phyloP scores from a whole-genome alignment of 2,329 filamentous ascomycete genomes.

The Whalleya microplaca region DNA sequence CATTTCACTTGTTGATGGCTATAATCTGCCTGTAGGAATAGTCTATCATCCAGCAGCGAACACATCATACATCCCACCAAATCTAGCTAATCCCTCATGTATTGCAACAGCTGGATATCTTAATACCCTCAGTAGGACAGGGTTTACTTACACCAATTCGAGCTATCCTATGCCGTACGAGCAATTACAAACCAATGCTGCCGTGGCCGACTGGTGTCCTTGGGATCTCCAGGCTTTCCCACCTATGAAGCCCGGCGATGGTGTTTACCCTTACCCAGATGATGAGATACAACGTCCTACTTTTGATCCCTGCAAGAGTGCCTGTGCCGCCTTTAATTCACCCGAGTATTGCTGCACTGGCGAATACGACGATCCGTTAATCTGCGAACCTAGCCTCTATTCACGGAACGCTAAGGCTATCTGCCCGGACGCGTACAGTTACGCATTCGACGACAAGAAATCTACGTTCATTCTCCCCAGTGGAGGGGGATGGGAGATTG shows the following conservation, averaged over 20 bases:
- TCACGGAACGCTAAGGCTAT: conserved; percentile 71
- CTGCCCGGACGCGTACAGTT: conserved; percentile 86
- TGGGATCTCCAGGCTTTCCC: conserved; percentile 74
- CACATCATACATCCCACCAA: conserved; percentile 70
- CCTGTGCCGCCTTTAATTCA: conserved; percentile 70
- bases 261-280: conserved; percentile 81
- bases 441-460: conserved; percentile 63
- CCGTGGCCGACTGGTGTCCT: conserved; percentile 74
- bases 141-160: conserved; percentile 64
- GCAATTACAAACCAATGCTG: conserved; percentile 55
- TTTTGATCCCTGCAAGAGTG: conserved; percentile 79
- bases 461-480: conserved; percentile 65
- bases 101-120: conserved; percentile 71
- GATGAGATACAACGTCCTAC: conserved; percentile 69
- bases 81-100: conserved; percentile 76
- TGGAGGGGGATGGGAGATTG: conserved; percentile 77
- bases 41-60: conserved; percentile 64
- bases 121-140: conserved; percentile 56
- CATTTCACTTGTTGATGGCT: conserved; percentile 82
- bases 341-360: conserved; percentile 78
- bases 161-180: conserved; percentile 73
- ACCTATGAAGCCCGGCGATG: conserved; percentile 71
- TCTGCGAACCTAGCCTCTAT: conserved; percentile 71
- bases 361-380: conserved; percentile 61
- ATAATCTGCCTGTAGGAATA: conserved; percentile 75